Percentiles rank a stretch among this genome's conserved stretches.
These are phyloP conservation scores for Solanum tacnaense DNA, from an alignment of 257 asterid genomes.

Conservation along the genomic window DNA sequence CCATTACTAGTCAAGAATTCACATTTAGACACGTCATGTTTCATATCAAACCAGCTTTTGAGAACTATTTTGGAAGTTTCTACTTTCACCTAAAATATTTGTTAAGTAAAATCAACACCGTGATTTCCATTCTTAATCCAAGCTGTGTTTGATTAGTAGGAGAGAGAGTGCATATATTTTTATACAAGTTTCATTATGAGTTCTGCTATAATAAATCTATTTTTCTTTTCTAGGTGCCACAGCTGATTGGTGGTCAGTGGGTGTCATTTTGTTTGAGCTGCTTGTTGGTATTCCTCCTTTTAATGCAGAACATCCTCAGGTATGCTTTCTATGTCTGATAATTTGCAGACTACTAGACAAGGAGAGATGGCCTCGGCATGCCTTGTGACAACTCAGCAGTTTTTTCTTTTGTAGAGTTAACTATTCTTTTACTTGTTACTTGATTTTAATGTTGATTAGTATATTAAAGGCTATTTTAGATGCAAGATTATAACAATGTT, in stretches of 20 bases:
- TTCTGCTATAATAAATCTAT: neutral
- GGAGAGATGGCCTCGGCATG: neutral
- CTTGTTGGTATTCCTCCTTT: conserved; percentile 90
- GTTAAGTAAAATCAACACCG: neutral
- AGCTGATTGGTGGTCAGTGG: conserved; percentile 99
- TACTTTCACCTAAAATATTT: neutral
- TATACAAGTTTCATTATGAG: neutral
- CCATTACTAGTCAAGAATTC: neutral
- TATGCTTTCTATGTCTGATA: neutral
- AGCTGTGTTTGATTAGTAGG: neutral
- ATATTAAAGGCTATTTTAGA: neutral
- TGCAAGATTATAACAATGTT: neutral
- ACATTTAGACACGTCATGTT: neutral
- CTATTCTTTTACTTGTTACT: neutral
- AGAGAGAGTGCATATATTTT: neutral
- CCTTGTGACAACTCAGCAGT: neutral
- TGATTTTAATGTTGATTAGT: neutral
- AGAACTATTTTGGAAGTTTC: neutral
- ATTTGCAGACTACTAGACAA: neutral
- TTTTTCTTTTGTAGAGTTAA: neutral
- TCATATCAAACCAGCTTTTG: neutral
- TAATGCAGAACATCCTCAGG: conserved; percentile 88
- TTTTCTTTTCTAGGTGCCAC: conserved; percentile 50
- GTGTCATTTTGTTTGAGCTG: conserved; percentile 79
- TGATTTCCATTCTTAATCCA: neutral